Evolutionary conservation across 2,329 filamentous ascomycete species (phyloP), one percentile per base, ranked within the genome.

Genomic region (Hypoxylon sp.): DNA sequence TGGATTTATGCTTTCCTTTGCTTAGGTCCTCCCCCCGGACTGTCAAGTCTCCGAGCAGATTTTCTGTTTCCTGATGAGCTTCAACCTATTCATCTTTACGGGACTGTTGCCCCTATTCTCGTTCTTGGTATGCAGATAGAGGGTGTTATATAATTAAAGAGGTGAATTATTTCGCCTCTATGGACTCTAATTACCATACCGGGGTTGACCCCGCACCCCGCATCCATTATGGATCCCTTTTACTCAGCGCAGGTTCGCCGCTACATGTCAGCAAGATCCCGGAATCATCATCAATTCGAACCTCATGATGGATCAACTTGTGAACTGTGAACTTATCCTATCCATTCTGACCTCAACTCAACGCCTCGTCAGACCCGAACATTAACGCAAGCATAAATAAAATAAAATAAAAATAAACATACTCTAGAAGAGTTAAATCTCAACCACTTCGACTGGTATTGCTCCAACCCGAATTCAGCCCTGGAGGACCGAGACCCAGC

Each of bases 321-420:
- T 42, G 42, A 61, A 12, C 32, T 48, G 30, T 14, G 16, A 36
- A n/a, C n/a, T n/a, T n/a, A n/a, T n/a, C n/a, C n/a, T n/a, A n/a
- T n/a, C n/a, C n/a, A n/a, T n/a, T n/a, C n/a, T n/a, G n/a, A n/a
- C 48, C 28, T 52, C 46, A 28, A 28, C 28, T 59, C 16, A 40
- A 50, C 33, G 22, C 26, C 9, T 46, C 26, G 30, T 46, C 28
- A 46, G 18, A 51, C 28, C 36, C 36, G 20, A 26, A 42, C 49
- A 14, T 22, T 36, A 30, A 14, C 51, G 26, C 42, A 18, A 40
- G 20, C 32, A 6, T 7, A 46, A 42, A n/a, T n/a, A n/a, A n/a
- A n/a, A n/a, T n/a, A n/a, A n/a, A n/a, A n/a, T n/a, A n/a, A n/a
- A n/a, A n/a, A n/a, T n/a, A n/a, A n/a, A n/a, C n/a, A n/a, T n/a